Evolutionary conservation across 805 yeast species (phyloP).

Genomic region (Candida lessepsii): DNA sequence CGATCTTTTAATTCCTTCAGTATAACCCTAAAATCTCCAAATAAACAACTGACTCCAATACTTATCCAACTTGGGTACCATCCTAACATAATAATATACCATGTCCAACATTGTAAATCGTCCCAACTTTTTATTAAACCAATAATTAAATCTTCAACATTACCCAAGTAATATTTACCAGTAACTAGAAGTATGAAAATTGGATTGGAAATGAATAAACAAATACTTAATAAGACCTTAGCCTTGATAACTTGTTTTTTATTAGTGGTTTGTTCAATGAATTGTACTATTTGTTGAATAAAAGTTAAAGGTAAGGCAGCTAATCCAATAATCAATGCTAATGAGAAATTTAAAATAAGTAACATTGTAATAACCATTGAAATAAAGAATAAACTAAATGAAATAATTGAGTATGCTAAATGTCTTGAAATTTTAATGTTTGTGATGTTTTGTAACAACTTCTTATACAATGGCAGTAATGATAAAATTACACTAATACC

Average conservation of each 20-base stretch:
- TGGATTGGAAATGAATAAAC: slow-evolving; percentile 54
- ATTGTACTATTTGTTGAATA: slow-evolving; percentile 37
- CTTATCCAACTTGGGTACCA: slow-evolving; percentile 84
- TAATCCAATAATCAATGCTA: slow-evolving; percentile 70
- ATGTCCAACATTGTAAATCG: slow-evolving; percentile 79
- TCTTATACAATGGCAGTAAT: slow-evolving; percentile 15
- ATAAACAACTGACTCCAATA: slow-evolving; percentile 25
- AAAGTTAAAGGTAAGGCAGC: slow-evolving; percentile 75
- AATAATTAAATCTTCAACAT: slow-evolving; percentile 36
- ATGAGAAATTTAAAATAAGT: slow-evolving; percentile 78
- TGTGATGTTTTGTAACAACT: background rate
- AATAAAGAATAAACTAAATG: slow-evolving; percentile 54
- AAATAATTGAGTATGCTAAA: slow-evolving; percentile 28
- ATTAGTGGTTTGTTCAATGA: slow-evolving; percentile 11
- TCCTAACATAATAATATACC: slow-evolving; percentile 68
- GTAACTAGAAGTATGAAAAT: slow-evolving; percentile 28
- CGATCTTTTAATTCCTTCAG: slow-evolving; percentile 2
- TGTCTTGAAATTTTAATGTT: slow-evolving; percentile 16
- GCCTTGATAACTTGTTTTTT: slow-evolving; percentile 7
- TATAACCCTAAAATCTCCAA: slow-evolving; percentile 26
- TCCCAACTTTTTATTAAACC: slow-evolving; percentile 64
- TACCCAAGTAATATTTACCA: slow-evolving; percentile 29
- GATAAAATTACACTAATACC: slow-evolving; percentile 16
- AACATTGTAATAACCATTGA: slow-evolving; percentile 71
- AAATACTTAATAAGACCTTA: slow-evolving; percentile 27